Base-by-base conservation (phyloP, 176 grass and related monocot genomes). In the Aegilops tauschii region DNA sequence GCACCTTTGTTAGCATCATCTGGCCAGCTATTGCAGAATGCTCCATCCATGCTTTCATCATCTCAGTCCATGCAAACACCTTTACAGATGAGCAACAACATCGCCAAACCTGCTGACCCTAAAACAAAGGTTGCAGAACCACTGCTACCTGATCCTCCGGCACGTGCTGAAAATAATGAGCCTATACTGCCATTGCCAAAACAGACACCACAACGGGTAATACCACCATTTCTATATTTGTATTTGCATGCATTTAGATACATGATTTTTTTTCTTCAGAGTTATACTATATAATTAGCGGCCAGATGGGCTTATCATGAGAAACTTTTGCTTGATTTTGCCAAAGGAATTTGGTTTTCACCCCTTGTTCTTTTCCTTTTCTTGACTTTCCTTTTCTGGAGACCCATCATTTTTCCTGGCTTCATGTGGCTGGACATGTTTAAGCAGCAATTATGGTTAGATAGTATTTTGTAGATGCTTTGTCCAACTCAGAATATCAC, bases 101-200 rank as follows among this genome's bases (percentile, higher is more conserved):
- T 83, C 50, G 75, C 50, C 30, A 90, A 83, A 82, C 65, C 62
- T 63, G 16, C 79, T 66, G 86, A 92, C 59, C 44, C 77, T 30
- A 92, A 92, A 79, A 66, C 69, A 29, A 85, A 42, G 69, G 77
- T 79, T 85, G 52, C 78, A 52, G 91, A 89, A 62, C 88, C 95
- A 31, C 67, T 92, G 44, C 70, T 97, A n/a, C 88, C 92, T 62
- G 92, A 94, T 30, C 94, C 85, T 44, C 82, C 77, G 28, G 31
- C 76, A 66, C 76, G 30, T 65, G 80, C 88, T 71, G 94, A 97
- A 84, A 76, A 82, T 69, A 94, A 84, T 68, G 91, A 92, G 44
- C 92, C 95, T 32, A 94, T 94, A 89, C 74, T 97, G n/a, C 95
- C 95, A 82, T 87, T 92, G 62, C 95, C 95, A 5, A 90, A 87